Conservation (phyloP, 192 early-diverging fungal species). For the Umbelopsis ramanniana region DNA sequence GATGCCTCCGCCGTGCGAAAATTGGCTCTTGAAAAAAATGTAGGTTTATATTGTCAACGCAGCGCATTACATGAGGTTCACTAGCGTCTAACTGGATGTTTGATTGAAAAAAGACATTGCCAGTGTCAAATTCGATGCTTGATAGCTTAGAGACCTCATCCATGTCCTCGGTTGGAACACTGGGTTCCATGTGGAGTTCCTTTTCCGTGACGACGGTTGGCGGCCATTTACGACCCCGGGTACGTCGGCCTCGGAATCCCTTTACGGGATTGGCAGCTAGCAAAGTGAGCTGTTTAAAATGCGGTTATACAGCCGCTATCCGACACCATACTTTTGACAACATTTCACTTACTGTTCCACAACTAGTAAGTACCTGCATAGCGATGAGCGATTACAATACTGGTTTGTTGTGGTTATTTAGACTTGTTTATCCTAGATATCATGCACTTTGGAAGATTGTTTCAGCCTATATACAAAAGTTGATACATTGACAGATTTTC, state of each 20-base stretch:
- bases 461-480: constrained; percentile 65
- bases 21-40: constrained; percentile 27
- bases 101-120: background rate
- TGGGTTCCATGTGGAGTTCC: constrained; percentile 46
- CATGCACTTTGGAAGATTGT: constrained; percentile 66
- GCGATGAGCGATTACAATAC: background rate
- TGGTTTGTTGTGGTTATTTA: background rate
- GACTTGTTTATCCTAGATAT: constrained; percentile 28
- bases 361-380: constrained; percentile 30
- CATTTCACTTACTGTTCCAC: constrained; percentile 65
- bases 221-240: constrained; percentile 31
- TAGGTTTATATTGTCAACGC: no score
- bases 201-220: constrained; percentile 45
- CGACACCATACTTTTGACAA: constrained; percentile 77
- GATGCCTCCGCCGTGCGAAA: constrained; percentile 29
- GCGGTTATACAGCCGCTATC: constrained; percentile 75
- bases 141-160: constrained; percentile 43
- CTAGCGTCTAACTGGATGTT: background rate
- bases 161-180: constrained; percentile 38
- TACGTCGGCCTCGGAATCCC: constrained; percentile 50
- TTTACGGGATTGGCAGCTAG: constrained; percentile 70
- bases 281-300: constrained; percentile 70
- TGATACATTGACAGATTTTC: constrained; percentile 68
- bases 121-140: constrained; percentile 19
- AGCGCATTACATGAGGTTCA: no score